Conservation (phyloP, 306 rosid genomes). For the peach (Prunus persica) region Prunus_persica_NCBIv2 NC_034010.1:22502001-22502500, state of each 20-base stretch:
- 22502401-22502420: slow-evolving; percentile 9
- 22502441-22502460: slow-evolving; percentile 53
- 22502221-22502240: slow-evolving; percentile 55
- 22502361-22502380: slow-evolving; percentile 45
- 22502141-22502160: slow-evolving; percentile 78
- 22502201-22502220: slow-evolving; percentile 60
- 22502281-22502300: neutral
- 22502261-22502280: slow-evolving; percentile 13
- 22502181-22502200: slow-evolving; percentile 35
- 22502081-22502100: slow-evolving; percentile 36
- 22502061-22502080: neutral
- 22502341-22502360: slow-evolving; percentile 13
- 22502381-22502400: neutral
- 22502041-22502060: neutral
- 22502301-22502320: slow-evolving; percentile 20
- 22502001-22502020: neutral
- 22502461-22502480: slow-evolving; percentile 66
- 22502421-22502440: slow-evolving; percentile 52
- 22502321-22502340: neutral
- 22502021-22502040: neutral
- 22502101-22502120: slow-evolving; percentile 41
- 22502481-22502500: slow-evolving; percentile 10
- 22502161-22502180: slow-evolving; percentile 57
- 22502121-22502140: slow-evolving; percentile 41
- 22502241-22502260: slow-evolving; percentile 19